Evolutionary conservation across 441 rosid genomes (phyloP), one percentile per base, ranked within the genome.

Genomic region (Brassica hybrid): DNA sequence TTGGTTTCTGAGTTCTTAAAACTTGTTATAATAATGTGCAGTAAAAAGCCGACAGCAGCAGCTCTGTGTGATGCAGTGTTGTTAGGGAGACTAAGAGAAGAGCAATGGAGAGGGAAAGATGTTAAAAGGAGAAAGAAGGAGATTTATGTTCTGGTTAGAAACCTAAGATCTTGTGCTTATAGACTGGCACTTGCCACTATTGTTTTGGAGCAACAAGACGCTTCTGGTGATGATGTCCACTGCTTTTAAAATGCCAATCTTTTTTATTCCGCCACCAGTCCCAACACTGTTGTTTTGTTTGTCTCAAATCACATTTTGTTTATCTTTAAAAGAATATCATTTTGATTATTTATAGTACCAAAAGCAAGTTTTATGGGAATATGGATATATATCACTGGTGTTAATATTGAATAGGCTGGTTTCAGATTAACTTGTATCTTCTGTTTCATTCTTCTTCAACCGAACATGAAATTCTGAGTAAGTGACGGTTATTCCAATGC

Each of bases 101-200:
- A 89, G 84, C 98, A 93, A 71, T 88, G 98, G 97, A 86, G 82
- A 7, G 77, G 74, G 25, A 79, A 82, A 69, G 79, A 87, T 4
- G 82, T 67, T 75, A 84, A 86, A 56, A 63, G 77, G 60, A 82
- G 87, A 83, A 86, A 83, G 82, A 87, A 86, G 74, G 74, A 72
- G 59, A 67, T 89, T 25, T 88, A 85, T 80, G 91, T 93, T 48
- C 87, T 93, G 56, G 96, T 88, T 6, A 84, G 94, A 79, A 93
- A 88, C 83, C 54, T 89, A 74, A 89, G 98, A 82, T 93, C 99
- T 64, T 85, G 93, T 5, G 89, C 96, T 1, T 93, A 84, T 71
- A 85, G 98, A 80, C 94, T 93, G 7, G 97, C 90, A 34, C 88
- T 87, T 60, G 98, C 94, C 69, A 80, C 90, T 14, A 71, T 93